phyloP scores from a whole-genome alignment of 169 alveolate species.

The Amoebophrya sp. region DNA sequence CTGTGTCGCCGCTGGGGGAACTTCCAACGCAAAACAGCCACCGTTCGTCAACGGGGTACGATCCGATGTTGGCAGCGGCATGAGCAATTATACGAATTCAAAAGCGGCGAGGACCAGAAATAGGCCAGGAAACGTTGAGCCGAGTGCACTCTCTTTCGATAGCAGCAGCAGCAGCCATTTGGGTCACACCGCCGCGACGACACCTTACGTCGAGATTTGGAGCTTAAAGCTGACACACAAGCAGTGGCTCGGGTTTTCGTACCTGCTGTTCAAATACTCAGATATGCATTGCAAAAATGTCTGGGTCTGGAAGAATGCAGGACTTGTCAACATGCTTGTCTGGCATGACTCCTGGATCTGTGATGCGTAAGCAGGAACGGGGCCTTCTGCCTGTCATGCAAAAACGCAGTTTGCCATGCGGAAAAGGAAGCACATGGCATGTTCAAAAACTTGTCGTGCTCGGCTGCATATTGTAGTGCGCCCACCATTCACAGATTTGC shows the following conservation, averaged over 20 bases:
- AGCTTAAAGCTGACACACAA: not conserved
- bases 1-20: not conserved
- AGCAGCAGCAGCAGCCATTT: not conserved
- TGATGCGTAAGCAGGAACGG: no score
- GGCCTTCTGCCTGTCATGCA: no score
- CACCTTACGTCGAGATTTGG: no score
- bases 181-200: not conserved
- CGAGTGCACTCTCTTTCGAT: not conserved
- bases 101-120: not conserved
- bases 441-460: no score
- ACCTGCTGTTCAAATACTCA: not conserved
- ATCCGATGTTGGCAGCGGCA: not conserved
- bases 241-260: not conserved
- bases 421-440: no score
- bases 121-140: not conserved
- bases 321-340: no score
- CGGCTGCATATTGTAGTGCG: no score
- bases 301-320: no score
- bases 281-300: no score
- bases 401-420: no score
- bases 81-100: not conserved
- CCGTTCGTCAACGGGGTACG: not conserved
- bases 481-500: no score
- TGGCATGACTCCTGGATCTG: no score
- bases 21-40: not conserved